phyloP scores from a whole-genome alignment of 1,284 basidiomycete species.

The Rhizoctonia solani region DNA sequence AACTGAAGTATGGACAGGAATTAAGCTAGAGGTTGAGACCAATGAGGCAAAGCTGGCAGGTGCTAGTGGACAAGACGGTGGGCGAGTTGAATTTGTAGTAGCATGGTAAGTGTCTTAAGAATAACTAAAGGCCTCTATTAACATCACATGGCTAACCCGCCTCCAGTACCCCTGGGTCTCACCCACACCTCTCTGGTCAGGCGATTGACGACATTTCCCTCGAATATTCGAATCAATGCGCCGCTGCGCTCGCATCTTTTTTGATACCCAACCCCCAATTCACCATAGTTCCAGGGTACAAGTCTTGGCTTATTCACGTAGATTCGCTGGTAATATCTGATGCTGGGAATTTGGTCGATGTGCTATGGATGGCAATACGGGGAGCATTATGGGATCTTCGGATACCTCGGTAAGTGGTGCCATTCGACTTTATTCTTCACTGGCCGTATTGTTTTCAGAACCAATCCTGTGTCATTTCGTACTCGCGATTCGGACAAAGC shows the following conservation, averaged over 20 bases:
- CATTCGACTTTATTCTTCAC: conserved; percentile 56
- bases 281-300: conserved; percentile 62
- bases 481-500: conserved; percentile 26
- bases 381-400: conserved; percentile 79
- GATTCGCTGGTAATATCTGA: conserved; percentile 72
- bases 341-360: conserved; percentile 72
- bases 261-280: conserved; percentile 45
- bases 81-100: conserved; percentile 65
- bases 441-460: not conserved
- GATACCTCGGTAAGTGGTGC: conserved; percentile 68
- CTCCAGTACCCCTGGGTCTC: conserved; percentile 73
- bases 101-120: conserved; percentile 65
- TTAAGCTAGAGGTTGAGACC: conserved; percentile 73
- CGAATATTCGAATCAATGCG: conserved; percentile 62
- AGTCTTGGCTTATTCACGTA: conserved; percentile 69
- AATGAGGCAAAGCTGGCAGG: conserved; percentile 41
- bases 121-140: too few species aligned
- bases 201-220: conserved; percentile 73
- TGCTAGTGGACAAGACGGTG: conserved; percentile 55
- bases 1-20: conserved; percentile 69
- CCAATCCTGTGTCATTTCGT: conserved; percentile 31
- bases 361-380: conserved; percentile 72
- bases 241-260: conserved; percentile 16
- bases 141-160: conserved; percentile 41
- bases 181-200: conserved; percentile 63